phyloP scores from a whole-genome alignment of 2,329 filamentous ascomycete species.

The Fusarium brachygibbosum region DNA sequence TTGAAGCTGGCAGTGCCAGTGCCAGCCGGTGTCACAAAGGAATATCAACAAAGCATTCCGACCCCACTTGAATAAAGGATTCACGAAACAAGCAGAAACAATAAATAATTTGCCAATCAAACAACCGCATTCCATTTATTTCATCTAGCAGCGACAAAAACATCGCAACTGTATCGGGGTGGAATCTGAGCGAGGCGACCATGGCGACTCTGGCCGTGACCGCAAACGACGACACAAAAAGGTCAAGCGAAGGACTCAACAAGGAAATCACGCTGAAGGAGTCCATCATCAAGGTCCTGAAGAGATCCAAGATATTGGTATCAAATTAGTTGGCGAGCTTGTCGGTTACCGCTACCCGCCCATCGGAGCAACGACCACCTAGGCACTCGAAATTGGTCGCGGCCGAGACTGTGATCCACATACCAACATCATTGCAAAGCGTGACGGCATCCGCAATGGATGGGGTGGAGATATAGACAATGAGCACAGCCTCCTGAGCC shows the following conservation, averaged over 20 bases:
- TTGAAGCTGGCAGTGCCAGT: background rate
- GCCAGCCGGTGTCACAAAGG: background rate
- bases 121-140: too few species aligned
- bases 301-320: too few species aligned
- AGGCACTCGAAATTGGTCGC: background rate
- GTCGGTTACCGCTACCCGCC: background rate
- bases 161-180: too few species aligned
- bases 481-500: background rate
- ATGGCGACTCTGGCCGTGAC: too few species aligned
- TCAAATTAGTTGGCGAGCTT: background rate
- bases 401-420: background rate
- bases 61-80: background rate
- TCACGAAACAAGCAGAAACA: background rate
- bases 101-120: too few species aligned
- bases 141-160: background rate
- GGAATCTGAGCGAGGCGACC: too few species aligned
- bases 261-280: too few species aligned
- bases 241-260: too few species aligned
- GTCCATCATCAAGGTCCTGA: too few species aligned
- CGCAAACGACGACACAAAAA: too few species aligned
- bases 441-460: fast-evolving
- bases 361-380: too few species aligned
- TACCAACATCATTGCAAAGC: background rate
- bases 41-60: background rate
- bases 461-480: background rate